Percentiles rank a stretch among this genome's conserved stretches.
These are phyloP conservation scores for Alloteropsis angusta DNA, from an alignment of 202 grass and related monocot genomes.

Conservation along the genomic window DNA sequence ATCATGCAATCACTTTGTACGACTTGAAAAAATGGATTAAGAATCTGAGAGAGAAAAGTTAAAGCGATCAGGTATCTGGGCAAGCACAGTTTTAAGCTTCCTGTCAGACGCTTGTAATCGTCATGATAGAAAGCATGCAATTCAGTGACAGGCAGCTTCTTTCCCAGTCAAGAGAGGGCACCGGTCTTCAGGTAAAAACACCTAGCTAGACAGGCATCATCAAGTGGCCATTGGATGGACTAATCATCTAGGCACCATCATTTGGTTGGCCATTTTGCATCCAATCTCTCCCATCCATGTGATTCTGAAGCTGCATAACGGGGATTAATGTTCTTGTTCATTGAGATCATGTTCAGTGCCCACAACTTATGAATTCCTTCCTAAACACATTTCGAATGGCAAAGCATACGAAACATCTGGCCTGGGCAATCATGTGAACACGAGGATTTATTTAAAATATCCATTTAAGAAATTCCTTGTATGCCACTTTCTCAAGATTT, in stretches of 20 bases:
- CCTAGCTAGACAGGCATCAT: neutral
- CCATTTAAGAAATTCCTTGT: neutral
- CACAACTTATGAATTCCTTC: neutral
- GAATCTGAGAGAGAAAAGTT: neutral
- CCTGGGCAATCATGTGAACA: neutral
- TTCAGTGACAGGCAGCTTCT: neutral
- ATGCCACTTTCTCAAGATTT: neutral
- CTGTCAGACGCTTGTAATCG: neutral
- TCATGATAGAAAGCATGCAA: conserved; percentile 10
- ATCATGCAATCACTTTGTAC: neutral
- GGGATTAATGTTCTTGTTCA: neutral
- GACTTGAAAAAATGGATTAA: neutral
- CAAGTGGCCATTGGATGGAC: neutral
- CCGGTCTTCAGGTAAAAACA: conserved; percentile 27
- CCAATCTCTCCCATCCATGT: neutral
- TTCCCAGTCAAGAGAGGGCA: conserved; percentile 31
- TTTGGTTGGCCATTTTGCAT: conserved; percentile 33
- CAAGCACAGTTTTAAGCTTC: neutral
- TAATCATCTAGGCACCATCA: conserved; percentile 14
- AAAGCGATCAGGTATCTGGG: neutral
- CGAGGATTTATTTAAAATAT: neutral
- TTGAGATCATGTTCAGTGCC: neutral
- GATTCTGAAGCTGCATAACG: neutral
- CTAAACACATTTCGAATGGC: neutral
- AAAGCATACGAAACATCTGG: neutral